These are phyloP conservation scores for Takakia lepidozioides DNA, from an alignment of 225 moss, liverwort and hornwort genomes.

Conservation along the genomic window DNA sequence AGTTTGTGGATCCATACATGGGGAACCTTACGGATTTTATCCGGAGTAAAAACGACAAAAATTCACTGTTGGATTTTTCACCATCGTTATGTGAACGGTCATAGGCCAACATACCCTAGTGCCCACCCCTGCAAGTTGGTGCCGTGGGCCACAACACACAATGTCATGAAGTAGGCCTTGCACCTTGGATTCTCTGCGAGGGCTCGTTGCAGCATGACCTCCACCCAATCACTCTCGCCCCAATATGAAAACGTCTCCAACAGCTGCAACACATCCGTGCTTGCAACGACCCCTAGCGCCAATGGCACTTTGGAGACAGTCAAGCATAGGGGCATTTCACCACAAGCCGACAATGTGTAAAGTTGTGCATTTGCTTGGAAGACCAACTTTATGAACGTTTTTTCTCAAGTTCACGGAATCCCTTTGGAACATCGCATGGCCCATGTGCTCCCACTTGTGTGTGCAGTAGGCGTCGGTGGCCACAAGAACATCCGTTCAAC, in stretches of 20 bases:
- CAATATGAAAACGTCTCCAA: not conserved
- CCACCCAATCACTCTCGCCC: constrained; percentile 1
- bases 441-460: constrained; percentile 5
- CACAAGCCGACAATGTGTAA: not conserved
- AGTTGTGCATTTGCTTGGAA: not conserved
- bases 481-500: not conserved
- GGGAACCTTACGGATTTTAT: too few species aligned
- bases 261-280: not conserved
- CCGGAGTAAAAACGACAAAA: too few species aligned
- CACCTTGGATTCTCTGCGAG: not conserved
- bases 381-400: not conserved
- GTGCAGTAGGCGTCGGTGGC: not conserved
- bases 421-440: not conserved
- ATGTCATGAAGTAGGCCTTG: constrained; percentile 1
- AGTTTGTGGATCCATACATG: too few species aligned
- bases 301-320: constrained; percentile 2
- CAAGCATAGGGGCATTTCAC: constrained; percentile 4
- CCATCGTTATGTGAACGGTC: too few species aligned
- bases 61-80: too few species aligned
- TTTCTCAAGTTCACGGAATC: not conserved
- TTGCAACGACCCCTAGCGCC: not conserved
- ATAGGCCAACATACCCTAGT: too few species aligned
- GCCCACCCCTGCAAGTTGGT: not conserved
- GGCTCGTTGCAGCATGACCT: not conserved
- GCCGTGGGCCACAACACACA: constrained; percentile 5